Percentiles rank a stretch among this genome's conserved stretches.
Evolutionary conservation across 345 rosid species (phyloP).

Genomic region (Syzygium jambos): DNA sequence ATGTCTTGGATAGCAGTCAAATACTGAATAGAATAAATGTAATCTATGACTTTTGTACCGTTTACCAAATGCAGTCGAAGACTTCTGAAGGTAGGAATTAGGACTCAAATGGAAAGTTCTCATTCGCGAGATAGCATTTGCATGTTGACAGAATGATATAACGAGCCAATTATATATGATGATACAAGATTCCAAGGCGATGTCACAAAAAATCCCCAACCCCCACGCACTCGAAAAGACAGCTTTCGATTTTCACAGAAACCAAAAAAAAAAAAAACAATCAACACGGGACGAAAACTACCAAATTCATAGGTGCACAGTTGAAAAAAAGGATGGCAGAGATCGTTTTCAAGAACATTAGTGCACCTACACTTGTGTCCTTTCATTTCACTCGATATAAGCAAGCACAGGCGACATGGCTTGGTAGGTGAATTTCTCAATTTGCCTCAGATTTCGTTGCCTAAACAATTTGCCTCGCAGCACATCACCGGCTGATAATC

Average conservation of each 20-base stretch:
- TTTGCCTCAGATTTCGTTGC: not conserved
- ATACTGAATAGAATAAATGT: not conserved
- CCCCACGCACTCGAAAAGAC: not conserved
- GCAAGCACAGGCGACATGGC: not conserved
- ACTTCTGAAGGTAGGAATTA: rapidly evolving
- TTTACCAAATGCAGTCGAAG: not conserved
- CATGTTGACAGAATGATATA: rapidly evolving
- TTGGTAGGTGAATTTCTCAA: not conserved
- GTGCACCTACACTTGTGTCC: not conserved
- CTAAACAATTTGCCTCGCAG: not conserved
- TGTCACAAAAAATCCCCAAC: not conserved
- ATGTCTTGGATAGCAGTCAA: not conserved
- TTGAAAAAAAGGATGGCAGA: not conserved
- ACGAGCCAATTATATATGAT: rapidly evolving
- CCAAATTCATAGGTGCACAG: not conserved
- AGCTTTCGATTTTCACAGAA: not conserved
- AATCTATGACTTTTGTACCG: rapidly evolving
- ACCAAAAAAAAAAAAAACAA: not conserved
- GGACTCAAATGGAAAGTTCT: not conserved
- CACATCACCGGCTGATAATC: not conserved
- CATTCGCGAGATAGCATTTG: not conserved
- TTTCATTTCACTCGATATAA: not conserved
- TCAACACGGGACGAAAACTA: not conserved
- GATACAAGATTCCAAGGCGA: not conserved
- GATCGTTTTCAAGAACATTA: not conserved